Base-by-base conservation (phyloP, 495 filamentous ascomycete genomes). In the Hypoxylon perforatum region DNA sequence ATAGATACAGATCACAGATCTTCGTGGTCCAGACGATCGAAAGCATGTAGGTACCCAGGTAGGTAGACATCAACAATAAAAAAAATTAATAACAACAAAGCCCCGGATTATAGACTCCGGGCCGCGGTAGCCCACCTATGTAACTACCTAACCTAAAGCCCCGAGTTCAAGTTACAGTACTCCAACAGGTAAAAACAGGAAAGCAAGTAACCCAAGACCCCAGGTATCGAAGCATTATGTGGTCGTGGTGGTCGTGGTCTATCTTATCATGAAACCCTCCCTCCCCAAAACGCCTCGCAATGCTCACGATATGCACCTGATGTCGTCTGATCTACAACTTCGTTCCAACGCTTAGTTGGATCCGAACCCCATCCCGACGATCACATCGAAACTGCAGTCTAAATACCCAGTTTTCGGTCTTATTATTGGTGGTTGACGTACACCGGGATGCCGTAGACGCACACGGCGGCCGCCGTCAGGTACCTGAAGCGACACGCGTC, bases 401-500 rank as follows among this genome's bases (percentile, higher is more conserved):
- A 28, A 7, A 28, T 28, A 28, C 25, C 25, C 25, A 3, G 30
- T 5, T 33, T 33, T 33, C 30, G 30, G 7, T 5, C 25, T 8
- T 28, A 22, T 36, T 46, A 61, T 23, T 42, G 57, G 47, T 64
- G 58, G 50, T 71, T 76, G 64, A 98, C 81, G 79, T 91, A 97
- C 61, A 97, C 91, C 60, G 95, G 95, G 72, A 99, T 87, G 1
- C 95, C 95, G 83, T 98, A 99, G 41, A 98, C 91, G 51, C 92
- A 93, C 14, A 92, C 90, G 62, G 93, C 93, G 10, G 94, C 95
- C 0, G 92, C 95, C 71, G 96, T 99, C 63, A 98, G 81, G 80
- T 96, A 97, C 71, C 86, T 85, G 77, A 98, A 87, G 63, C 90
- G 84, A 79, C 95, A 98, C 5, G 87, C 86, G 33, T 84, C 82